A percentile compares a stretch with the other conserved stretches of the same genome.
phyloP scores from a whole-genome alignment of 306 rosid species.

The Vicia sativa region DNA sequence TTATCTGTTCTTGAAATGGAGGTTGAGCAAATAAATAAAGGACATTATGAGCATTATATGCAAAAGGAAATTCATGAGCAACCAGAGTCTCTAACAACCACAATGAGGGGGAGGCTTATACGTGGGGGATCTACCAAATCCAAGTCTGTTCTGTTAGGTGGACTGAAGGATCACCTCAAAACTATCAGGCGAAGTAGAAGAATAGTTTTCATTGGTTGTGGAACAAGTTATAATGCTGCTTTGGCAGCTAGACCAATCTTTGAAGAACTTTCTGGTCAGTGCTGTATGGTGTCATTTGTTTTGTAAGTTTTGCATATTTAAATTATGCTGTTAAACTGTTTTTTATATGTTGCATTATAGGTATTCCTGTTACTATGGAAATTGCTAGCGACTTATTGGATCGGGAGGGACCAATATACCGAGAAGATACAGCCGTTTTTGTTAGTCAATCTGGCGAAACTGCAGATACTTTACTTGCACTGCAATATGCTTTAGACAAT shows the following conservation, averaged over 20 bases:
- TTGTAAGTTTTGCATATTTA: constrained; percentile 28
- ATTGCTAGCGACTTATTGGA: constrained; percentile 97
- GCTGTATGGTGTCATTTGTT: constrained; percentile 33
- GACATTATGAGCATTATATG: constrained; percentile 91
- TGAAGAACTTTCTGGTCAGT: constrained; percentile 97
- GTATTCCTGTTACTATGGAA: constrained; percentile 98
- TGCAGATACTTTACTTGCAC: constrained; percentile 87
- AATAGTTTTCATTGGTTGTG: constrained; percentile 91
- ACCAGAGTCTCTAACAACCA: constrained; percentile 91
- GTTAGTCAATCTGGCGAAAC: constrained; percentile 99
- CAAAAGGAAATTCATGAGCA: constrained; percentile 99
- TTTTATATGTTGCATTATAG: constrained; percentile 49
- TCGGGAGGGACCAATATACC: constrained; percentile 89
- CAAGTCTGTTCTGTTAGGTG: constrained; percentile 90
- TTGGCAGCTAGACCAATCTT: constrained; percentile 94
- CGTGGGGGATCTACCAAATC: constrained; percentile 74
- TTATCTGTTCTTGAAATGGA: constrained; percentile 95
- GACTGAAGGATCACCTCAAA: constrained; percentile 94
- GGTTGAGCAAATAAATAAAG: constrained; percentile 97
- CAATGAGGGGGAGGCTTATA: constrained; percentile 97
- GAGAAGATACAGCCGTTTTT: constrained; percentile 97
- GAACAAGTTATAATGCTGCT: constrained; percentile 99
- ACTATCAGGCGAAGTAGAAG: constrained; percentile 97
- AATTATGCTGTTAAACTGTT: constrained; percentile 23
- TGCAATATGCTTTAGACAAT: constrained; percentile 91